Evolutionary conservation across 345 rosid species (phyloP), one percentile per base, ranked within the genome.

Genomic region (Eucalyptus lansdowneana): DNA sequence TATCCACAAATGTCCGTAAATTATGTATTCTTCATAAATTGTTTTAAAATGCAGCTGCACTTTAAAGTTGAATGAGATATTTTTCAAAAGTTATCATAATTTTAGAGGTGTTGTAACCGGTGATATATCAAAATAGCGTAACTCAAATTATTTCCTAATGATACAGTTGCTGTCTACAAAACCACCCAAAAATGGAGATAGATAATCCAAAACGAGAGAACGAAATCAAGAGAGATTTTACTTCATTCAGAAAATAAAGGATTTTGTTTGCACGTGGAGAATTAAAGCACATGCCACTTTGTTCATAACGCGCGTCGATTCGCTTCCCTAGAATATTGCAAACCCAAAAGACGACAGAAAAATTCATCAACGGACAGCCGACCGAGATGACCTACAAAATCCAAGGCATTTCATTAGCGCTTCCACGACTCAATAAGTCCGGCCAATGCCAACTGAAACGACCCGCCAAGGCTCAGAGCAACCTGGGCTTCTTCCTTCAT

Each of bases 401-500:
- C 69, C 69, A 62, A 5, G 4, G 80, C 8, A 15, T 69, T 34
- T 34, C 44, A 69, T 12, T 69, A 7, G 31, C 16, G 51, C 16
- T 83, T 25, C 90, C 90, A 86, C 5, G 50, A 62, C 21, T 90
- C 89, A 14, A 92, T 56, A 6, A 94, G 88, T 50, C 87, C 53
- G 24, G 88, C 50, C 53, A 95, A 81, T 1, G 92, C 92, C 17
- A 80, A 47, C 1, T n/a, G 87, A 22, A 95, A 95, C 42, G 95
- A 93, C 14, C 97, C 95, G 9, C 93, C 92, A 9, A 91, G 90
- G 4, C 88, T 89, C 67, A 86, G 6, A 2, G 95, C 94, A 24
- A 86, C 91, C 72, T 53, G 69, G 4, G 92, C 93, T 86, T 87
- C 88, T 22, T 76, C 87, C 50, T 72, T 89, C 90, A 90, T 88